These are phyloP conservation scores for Ceratobasidium sp. DNA, from an alignment of 1,284 basidiomycete species.

Conservation along the genomic window DNA sequence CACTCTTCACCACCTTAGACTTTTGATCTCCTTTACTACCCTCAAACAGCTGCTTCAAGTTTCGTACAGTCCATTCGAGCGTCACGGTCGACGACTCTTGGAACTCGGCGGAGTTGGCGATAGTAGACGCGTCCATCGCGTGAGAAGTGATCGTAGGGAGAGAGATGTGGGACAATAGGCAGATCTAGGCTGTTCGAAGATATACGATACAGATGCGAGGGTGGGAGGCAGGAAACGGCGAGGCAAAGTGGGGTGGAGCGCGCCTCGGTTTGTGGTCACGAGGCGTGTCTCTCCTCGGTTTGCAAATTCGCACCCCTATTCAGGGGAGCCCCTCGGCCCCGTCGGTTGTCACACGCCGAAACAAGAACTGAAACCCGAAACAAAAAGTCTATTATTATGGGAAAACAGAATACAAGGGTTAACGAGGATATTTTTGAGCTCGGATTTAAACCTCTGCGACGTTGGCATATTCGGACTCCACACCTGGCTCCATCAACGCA, in stretches of 20 bases:
- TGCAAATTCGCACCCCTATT: constrained; percentile 37
- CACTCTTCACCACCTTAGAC: constrained; percentile 77
- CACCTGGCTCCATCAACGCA: constrained; percentile 85
- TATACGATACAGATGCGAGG: neutral
- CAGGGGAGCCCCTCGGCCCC: neutral
- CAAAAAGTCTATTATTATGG: constrained; percentile 31
- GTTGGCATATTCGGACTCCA: constrained; percentile 87
- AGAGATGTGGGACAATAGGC: neutral
- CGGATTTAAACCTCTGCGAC: constrained; percentile 60
- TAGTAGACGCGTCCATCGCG: constrained; percentile 50
- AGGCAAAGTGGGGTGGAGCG: constrained; percentile 21
- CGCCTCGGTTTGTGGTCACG: constrained; percentile 37
- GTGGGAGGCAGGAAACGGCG: constrained; percentile 12
- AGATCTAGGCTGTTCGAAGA: constrained; percentile 2
- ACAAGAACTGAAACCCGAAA: neutral
- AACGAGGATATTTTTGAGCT: neutral
- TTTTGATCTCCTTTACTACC: constrained; percentile 75
- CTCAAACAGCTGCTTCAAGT: constrained; percentile 78
- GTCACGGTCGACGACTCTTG: constrained; percentile 73
- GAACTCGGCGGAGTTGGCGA: constrained; percentile 55
- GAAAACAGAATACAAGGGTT: neutral
- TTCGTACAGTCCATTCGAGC: constrained; percentile 81
- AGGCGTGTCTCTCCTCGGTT: constrained; percentile 21
- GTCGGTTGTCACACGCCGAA: too few species aligned
- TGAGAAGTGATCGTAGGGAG: neutral